A percentile compares a stretch with the other conserved stretches of the same genome.
Evolutionary conservation across 495 filamentous ascomycete genomes (phyloP).

Genomic region (Choiromyces venosus): DNA sequence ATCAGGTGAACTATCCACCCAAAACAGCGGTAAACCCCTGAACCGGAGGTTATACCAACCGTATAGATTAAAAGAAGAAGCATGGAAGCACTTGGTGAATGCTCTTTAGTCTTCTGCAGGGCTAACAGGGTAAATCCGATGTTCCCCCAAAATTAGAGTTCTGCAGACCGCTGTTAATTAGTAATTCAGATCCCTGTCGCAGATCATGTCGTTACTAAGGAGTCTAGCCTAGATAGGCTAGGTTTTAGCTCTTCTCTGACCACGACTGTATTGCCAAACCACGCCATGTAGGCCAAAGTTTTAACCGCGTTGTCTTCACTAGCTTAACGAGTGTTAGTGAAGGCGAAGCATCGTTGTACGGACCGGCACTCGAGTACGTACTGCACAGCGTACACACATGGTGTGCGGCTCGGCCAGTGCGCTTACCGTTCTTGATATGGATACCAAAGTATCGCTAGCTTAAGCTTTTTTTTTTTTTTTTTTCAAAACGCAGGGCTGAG

Average conservation of each 20-base stretch:
- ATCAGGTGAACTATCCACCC: neutral
- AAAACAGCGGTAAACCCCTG: neutral
- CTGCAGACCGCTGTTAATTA: conserved; percentile 25
- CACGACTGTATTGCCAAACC: neutral
- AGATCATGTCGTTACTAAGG: conserved; percentile 19
- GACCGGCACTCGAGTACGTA: too few relatives aligned
- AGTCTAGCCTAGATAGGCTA: neutral
- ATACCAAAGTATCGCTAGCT: neutral
- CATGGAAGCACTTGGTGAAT: neutral
- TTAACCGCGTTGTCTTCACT: neutral
- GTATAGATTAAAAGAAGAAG: neutral
- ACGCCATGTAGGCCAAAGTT: neutral
- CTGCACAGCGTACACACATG: too few relatives aligned
- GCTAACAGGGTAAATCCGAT: neutral
- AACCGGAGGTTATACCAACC: neutral
- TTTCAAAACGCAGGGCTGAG: neutral
- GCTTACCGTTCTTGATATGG: too few relatives aligned
- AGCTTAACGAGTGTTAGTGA: neutral
- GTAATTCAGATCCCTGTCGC: conserved; percentile 30
- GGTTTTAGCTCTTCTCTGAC: neutral
- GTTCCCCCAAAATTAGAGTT: neutral
- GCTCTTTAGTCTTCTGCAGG: neutral
- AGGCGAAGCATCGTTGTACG: neutral
- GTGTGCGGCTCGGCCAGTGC: neutral
- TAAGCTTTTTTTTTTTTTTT: neutral